Percentiles rank a stretch among this genome's conserved stretches.
Conservation (phyloP, 805 yeast species). For the Ogataea paradorogensis region DNA sequence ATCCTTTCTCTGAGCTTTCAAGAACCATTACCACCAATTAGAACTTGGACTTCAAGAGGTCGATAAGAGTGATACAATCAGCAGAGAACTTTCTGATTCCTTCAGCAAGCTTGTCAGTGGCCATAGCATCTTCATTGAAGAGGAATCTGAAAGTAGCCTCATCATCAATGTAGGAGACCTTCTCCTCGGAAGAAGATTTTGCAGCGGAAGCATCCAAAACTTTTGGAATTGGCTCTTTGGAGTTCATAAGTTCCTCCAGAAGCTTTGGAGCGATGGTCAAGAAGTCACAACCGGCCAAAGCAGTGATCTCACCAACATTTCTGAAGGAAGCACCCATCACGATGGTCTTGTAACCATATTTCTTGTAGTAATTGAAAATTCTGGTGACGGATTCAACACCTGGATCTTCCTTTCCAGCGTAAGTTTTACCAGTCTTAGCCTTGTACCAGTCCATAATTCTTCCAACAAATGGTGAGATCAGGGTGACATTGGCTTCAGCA, state of each 20-base stretch:
- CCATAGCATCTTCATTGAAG: constrained; percentile 96
- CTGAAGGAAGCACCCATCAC: constrained; percentile 99
- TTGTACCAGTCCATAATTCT: constrained; percentile 99
- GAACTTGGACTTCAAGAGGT: constrained; percentile 42
- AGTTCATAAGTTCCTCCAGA: constrained; percentile 82
- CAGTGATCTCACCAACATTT: constrained; percentile 92
- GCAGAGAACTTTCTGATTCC: constrained; percentile 97
- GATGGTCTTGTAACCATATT: constrained; percentile 91
- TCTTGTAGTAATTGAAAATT: constrained; percentile 97
- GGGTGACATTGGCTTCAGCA: constrained; percentile 95
- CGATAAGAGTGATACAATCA: constrained; percentile 79
- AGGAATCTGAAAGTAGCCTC: constrained; percentile 88
- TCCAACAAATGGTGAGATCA: constrained; percentile 98
- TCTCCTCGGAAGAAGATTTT: constrained; percentile 49
- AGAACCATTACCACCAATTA: background rate
- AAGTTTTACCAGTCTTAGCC: constrained; percentile 86
- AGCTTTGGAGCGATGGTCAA: constrained; percentile 92
- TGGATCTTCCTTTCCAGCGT: constrained; percentile 81
- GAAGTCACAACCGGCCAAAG: constrained; percentile 95
- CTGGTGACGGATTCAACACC: constrained; percentile 89
- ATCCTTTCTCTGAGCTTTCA: no score
- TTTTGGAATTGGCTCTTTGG: constrained; percentile 76
- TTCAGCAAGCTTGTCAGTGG: constrained; percentile 94
- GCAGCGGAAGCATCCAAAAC: constrained; percentile 71
- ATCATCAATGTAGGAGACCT: constrained; percentile 78